Percentiles rank a stretch among this genome's conserved stretches.
Conservation (phyloP, 148 eudicot species). For the Nepenthes mirabilis region DNA sequence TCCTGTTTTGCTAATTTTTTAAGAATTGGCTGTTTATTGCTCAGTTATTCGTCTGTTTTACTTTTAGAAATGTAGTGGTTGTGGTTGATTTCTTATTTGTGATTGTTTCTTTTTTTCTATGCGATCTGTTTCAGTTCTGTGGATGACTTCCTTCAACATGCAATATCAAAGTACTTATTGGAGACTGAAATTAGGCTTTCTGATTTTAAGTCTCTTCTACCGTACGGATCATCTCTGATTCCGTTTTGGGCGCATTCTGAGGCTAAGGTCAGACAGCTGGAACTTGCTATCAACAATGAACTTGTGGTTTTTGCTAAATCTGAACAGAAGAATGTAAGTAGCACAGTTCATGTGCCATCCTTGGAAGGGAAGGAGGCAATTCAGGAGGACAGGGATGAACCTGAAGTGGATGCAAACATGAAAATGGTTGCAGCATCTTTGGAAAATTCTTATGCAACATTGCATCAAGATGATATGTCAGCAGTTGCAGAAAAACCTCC, state of each 20-base stretch:
- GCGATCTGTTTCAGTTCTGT: conserved; percentile 28
- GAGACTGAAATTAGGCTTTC: conserved; percentile 76
- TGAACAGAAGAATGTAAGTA: conserved; percentile 17
- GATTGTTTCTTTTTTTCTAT: conserved; percentile 1
- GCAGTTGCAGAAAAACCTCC: conserved; percentile 8
- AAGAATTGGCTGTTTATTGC: no score
- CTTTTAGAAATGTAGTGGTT: not conserved
- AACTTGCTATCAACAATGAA: conserved; percentile 35
- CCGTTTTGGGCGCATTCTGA: conserved; percentile 89
- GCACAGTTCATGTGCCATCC: conserved; percentile 9
- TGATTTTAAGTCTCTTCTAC: conserved; percentile 59
- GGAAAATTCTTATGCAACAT: conserved; percentile 10
- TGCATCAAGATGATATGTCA: conserved; percentile 10
- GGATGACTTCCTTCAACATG: conserved; percentile 20
- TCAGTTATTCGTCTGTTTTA: not conserved
- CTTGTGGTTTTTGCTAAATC: conserved; percentile 11
- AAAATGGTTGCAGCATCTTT: conserved; percentile 12
- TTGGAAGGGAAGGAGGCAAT: conserved; percentile 9
- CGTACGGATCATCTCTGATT: conserved; percentile 49
- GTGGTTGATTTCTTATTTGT: not conserved
- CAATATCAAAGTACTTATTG: conserved; percentile 31
- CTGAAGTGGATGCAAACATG: conserved; percentile 11
- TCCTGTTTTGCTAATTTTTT: not conserved
- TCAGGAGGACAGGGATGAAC: conserved; percentile 12
- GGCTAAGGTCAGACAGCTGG: conserved; percentile 48